phyloP scores from a whole-genome alignment of 495 filamentous ascomycete species.

The Peziza echinospora region DNA sequence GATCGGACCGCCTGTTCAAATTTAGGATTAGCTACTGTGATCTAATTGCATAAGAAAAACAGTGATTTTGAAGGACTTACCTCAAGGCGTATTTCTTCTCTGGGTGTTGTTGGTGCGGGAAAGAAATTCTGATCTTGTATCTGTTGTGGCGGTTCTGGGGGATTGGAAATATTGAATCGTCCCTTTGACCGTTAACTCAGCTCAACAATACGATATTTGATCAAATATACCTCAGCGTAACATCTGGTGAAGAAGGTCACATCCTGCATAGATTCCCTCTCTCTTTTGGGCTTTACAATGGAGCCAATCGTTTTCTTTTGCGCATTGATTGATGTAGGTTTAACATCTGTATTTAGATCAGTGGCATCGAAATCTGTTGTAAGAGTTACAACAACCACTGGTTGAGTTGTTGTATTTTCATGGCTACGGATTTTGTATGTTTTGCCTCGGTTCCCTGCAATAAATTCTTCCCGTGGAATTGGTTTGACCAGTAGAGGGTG shows the following conservation, averaged over 20 bases:
- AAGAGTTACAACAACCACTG: background rate
- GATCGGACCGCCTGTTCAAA: conserved; percentile 20
- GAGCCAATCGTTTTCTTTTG: too few relatives aligned
- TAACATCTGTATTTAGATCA: conserved; percentile 7
- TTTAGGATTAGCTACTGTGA: too few relatives aligned
- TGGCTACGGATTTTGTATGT: conserved; percentile 8
- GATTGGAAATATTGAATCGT: conserved; percentile 21
- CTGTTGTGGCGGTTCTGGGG: conserved; percentile 20
- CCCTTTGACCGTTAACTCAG: conserved; percentile 2
- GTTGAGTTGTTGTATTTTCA: conserved; percentile 2
- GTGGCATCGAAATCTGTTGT: background rate
- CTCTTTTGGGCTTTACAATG: too few relatives aligned
- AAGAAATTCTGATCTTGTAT: conserved; percentile 18
- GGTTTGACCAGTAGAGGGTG: conserved; percentile 18
- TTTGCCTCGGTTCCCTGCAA: conserved; percentile 7
- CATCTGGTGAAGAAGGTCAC: conserved; percentile 20
- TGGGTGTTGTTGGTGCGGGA: too few relatives aligned
- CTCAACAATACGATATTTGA: too few relatives aligned
- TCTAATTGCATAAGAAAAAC: too few relatives aligned
- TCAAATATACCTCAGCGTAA: conserved; percentile 14
- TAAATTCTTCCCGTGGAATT: conserved; percentile 16
- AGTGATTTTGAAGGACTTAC: too few relatives aligned
- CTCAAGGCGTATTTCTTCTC: too few relatives aligned
- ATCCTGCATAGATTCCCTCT: conserved; percentile 16
- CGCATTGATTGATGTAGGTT: conserved; percentile 8